Conservation (phyloP, 2,329 filamentous ascomycete species). For the Chaetomium sp. region DNA sequence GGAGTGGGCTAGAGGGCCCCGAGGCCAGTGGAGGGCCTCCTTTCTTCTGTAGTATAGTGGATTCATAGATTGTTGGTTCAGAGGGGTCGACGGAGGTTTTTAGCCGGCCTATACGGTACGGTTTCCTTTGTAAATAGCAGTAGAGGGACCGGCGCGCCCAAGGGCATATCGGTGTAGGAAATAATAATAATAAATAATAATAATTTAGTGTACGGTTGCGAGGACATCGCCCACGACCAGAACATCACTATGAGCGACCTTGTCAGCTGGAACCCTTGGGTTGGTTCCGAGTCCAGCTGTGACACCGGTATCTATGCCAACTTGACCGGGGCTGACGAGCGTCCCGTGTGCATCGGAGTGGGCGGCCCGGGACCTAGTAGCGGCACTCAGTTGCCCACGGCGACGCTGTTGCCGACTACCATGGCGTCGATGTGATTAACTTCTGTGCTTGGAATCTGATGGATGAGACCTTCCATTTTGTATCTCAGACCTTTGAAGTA, state of each 20-base stretch:
- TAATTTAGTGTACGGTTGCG: not conserved
- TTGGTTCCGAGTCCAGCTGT: not conserved
- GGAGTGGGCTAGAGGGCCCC: no score
- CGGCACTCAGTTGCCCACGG: not conserved
- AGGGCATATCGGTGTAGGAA: no score
- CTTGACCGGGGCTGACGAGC: not conserved
- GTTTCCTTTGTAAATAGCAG: no score
- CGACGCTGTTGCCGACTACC: not conserved
- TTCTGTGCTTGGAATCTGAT: not conserved
- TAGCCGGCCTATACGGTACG: no score
- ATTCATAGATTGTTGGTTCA: no score
- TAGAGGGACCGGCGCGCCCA: no score
- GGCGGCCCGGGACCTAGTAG: not conserved
- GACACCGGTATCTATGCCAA: not conserved
- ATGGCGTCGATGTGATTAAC: not conserved
- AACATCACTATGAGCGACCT: not conserved
- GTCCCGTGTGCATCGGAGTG: not conserved
- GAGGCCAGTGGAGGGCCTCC: no score
- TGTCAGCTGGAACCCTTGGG: not conserved
- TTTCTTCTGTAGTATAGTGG: no score
- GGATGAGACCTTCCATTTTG: no score
- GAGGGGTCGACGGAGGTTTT: no score
- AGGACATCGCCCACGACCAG: not conserved
- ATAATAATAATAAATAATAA: no score
- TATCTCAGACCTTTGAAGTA: no score